Evolutionary conservation across 2,329 filamentous ascomycete species (phyloP), one percentile per base, ranked within the genome.

Genomic region (Talaromyces sp.): DNA sequence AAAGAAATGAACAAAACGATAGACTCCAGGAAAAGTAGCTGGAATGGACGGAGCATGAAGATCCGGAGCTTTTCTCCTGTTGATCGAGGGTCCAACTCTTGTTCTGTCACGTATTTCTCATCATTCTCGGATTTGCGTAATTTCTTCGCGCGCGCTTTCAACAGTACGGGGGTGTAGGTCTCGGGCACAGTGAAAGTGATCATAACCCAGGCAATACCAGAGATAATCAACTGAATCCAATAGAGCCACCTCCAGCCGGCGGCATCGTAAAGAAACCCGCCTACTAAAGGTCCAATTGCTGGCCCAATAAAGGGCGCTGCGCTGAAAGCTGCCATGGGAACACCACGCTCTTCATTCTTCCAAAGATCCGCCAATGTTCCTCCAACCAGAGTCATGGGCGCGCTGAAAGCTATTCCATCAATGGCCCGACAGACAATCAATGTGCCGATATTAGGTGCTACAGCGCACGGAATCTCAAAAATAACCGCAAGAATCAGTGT

Each of bases 121-220:
- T 90, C 84, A 24, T 87, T 86, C 1, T 89, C 89, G 32, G 85
- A 74, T 70, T 87, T 85, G 57, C 91, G 84, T 63, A 95, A 78
- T 72, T 90, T 89, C 69, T 82, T 80, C 2, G 92, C 92, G 13
- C 91, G 84, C 31, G 77, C 77, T 57, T 84, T 83, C 17, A 97
- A 84, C 56, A 96, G 86, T 0, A 86, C 89, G 0, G 92, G 91
- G 0, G 91, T 87, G 72, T 95, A 96, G 0, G 92, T 96, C 75
- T 96, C 92, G 1, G 91, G 90, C 0, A 96, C 88, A n/a, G 90
- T 95, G 75, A 96, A 93, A 31, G 87, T 88, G 73, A 95, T 92
- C 62, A 93, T 72, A 19, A 89, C 62, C 85, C 89, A 95, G 66
- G 88, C 84, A 55, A 87, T 71, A 14, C 81, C 86, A 27, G 89